Conservation (phyloP, 495 filamentous ascomycete species). For the Tuber microsphaerosporum region DNA sequence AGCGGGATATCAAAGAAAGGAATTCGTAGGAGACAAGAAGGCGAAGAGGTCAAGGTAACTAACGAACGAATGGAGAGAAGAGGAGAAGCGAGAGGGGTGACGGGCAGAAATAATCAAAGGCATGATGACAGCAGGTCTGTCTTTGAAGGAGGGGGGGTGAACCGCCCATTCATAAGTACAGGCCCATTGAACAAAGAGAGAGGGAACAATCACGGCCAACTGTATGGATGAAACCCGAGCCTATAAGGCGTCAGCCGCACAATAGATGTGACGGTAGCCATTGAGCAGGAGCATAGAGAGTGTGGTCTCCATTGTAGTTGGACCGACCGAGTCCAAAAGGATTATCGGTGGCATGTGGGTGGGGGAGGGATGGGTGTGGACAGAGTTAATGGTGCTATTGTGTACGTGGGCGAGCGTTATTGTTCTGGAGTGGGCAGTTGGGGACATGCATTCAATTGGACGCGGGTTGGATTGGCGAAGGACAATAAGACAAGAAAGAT, state of each 20-base stretch:
- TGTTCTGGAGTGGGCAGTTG: not conserved
- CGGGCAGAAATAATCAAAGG: constrained; percentile 9
- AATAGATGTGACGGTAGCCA: not conserved
- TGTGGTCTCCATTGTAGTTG: not conserved
- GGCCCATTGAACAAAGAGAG: constrained; percentile 34
- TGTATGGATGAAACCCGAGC: not conserved
- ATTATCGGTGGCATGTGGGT: not conserved
- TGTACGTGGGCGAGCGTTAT: constrained; percentile 6
- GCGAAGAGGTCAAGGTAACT: not conserved
- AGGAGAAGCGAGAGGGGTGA: constrained; percentile 8
- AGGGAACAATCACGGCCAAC: constrained; percentile 20
- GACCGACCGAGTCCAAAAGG: not conserved
- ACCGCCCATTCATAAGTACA: constrained; percentile 7
- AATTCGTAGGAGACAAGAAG: not conserved
- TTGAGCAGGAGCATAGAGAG: not conserved
- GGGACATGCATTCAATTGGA: constrained; percentile 1
- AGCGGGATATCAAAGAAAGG: not conserved
- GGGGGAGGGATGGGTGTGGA: constrained; percentile 1
- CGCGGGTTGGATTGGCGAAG: not conserved
- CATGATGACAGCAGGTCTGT: constrained; percentile 28
- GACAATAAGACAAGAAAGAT: not conserved
- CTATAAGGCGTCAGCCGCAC: constrained; percentile 6
- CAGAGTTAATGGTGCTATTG: not conserved
- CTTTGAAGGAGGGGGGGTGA: not conserved
- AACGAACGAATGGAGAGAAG: constrained; percentile 11